These are phyloP conservation scores for Fermentozyma sake DNA, from an alignment of 1,139 yeast species.

Conservation along the genomic window DNA sequence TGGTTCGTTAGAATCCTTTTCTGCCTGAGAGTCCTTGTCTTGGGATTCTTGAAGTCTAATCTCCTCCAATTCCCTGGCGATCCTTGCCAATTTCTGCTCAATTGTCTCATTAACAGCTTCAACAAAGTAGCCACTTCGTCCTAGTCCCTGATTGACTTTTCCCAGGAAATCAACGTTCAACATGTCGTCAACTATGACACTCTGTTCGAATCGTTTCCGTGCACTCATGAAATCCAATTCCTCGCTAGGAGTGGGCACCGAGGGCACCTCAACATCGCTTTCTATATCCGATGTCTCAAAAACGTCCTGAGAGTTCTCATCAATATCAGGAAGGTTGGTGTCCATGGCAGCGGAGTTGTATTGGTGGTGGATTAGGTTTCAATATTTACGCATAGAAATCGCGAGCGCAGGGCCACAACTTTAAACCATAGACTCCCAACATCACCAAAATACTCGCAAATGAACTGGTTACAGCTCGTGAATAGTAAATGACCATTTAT, in stretches of 20 bases:
- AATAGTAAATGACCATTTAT: too few relatives aligned
- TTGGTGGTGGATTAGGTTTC: not conserved
- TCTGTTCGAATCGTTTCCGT: conserved; percentile 17
- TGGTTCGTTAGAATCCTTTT: conserved; percentile 6
- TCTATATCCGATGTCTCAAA: conserved; percentile 52
- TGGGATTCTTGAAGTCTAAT: conserved; percentile 13
- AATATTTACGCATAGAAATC: too few relatives aligned
- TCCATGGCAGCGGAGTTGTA: conserved; percentile 15
- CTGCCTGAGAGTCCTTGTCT: conserved; percentile 6
- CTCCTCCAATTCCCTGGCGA: conserved; percentile 42
- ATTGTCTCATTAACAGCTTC: conserved; percentile 29
- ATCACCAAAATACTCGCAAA: too few relatives aligned
- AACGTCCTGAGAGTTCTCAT: conserved; percentile 29
- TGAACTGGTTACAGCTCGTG: too few relatives aligned
- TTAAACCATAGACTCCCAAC: too few relatives aligned
- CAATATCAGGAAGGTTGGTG: conserved; percentile 23
- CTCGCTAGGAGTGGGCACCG: conserved; percentile 6
- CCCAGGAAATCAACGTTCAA: conserved; percentile 48
- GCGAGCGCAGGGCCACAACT: too few relatives aligned
- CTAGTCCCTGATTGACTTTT: conserved; percentile 15
- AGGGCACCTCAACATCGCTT: conserved; percentile 18
- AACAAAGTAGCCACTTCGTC: conserved; percentile 24
- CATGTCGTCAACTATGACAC: conserved; percentile 15
- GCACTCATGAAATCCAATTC: conserved; percentile 16
- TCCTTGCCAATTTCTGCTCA: conserved; percentile 42